Conservation (phyloP, 2,329 filamentous ascomycete species). For the Aspergillus aculeatinus region DNA sequence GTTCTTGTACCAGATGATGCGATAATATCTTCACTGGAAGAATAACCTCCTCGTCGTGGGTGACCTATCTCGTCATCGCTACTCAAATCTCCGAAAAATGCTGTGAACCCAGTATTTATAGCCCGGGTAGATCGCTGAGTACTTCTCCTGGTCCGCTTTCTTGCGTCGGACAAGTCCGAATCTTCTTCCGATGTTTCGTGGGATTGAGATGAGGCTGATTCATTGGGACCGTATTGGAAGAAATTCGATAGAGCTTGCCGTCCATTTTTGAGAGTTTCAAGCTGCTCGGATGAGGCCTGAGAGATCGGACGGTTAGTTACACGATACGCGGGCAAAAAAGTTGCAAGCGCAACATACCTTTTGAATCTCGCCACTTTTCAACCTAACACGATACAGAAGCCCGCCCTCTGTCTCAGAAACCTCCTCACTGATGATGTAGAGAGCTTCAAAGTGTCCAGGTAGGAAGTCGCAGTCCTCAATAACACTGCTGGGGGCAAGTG, state of each 20-base stretch:
- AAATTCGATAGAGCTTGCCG: slow-evolving; percentile 26
- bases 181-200: slow-evolving; percentile 14
- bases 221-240: slow-evolving; percentile 11
- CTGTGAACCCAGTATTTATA: slow-evolving; percentile 18
- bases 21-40: slow-evolving; percentile 28
- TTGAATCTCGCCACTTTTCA: slow-evolving; percentile 38
- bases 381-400: slow-evolving; percentile 32
- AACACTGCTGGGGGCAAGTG: slow-evolving; percentile 28
- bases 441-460: slow-evolving; percentile 39
- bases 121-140: slow-evolving; percentile 14
- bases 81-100: slow-evolving; percentile 19
- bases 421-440: slow-evolving; percentile 30
- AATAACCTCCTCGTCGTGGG: background rate
- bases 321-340: background rate
- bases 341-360: slow-evolving; percentile 29
- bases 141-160: slow-evolving; percentile 2
- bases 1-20: slow-evolving; percentile 10
- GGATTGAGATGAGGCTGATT: slow-evolving; percentile 7
- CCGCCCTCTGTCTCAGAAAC: slow-evolving; percentile 21
- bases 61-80: slow-evolving; percentile 20
- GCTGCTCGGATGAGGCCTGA: slow-evolving; percentile 29
- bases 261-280: slow-evolving; percentile 33
- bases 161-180: slow-evolving; percentile 5
- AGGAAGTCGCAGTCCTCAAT: slow-evolving; percentile 39
- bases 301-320: slow-evolving; percentile 3